Evolutionary conservation across 1,284 basidiomycete genomes (phyloP).

Genomic region (Papiliotrema terrestris): DNA sequence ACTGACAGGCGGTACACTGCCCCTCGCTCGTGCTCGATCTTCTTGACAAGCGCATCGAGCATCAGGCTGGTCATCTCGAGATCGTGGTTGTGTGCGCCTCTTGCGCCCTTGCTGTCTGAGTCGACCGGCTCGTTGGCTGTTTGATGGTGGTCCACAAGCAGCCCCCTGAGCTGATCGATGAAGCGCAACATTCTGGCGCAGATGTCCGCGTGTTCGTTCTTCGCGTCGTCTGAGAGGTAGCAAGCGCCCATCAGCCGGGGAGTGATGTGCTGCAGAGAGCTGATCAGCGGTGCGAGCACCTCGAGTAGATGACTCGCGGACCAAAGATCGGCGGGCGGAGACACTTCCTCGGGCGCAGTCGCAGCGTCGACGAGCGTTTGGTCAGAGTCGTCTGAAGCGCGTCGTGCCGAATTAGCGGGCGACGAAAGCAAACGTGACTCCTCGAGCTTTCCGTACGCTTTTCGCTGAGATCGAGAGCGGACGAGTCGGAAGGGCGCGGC

Average conservation of each 20-base stretch:
- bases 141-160: neutral
- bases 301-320: conserved; percentile 6
- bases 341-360: neutral
- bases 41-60: conserved; percentile 24
- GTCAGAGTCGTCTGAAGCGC: conserved; percentile 17
- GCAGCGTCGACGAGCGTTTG: conserved; percentile 12
- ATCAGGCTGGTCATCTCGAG: conserved; percentile 27
- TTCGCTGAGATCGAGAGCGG: neutral
- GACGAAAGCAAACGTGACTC: neutral
- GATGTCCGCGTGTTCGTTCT: neutral
- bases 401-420: neutral
- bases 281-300: conserved; percentile 16
- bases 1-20: neutral
- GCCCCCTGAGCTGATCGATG: neutral
- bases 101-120: neutral
- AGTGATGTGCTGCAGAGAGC: conserved; percentile 12
- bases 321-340: too few relatives aligned
- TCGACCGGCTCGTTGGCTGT: too few relatives aligned
- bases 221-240: neutral
- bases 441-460: neutral
- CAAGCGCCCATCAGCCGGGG: neutral
- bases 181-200: neutral
- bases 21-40: conserved; percentile 20
- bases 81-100: conserved; percentile 11
- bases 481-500: neutral